These are phyloP conservation scores for Nicotiana tabacum DNA, from an alignment of 257 asterid species.

Conservation along the genomic window DNA sequence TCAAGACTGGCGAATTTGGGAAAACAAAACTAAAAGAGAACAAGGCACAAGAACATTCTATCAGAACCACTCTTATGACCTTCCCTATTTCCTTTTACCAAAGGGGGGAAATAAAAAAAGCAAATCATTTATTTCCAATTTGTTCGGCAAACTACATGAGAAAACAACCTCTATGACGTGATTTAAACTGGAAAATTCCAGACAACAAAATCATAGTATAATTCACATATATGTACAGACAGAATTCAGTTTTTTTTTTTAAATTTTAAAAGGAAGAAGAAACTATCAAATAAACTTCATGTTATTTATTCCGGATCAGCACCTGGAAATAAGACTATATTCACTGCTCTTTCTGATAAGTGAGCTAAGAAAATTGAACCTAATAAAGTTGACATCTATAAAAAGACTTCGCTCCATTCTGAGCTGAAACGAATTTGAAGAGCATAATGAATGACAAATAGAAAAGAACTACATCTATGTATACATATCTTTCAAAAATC, in stretches of 20 bases:
- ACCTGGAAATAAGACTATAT: background rate
- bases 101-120: background rate
- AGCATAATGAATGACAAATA: background rate
- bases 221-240: constrained; percentile 8
- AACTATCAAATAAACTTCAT: background rate
- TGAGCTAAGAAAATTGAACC: background rate
- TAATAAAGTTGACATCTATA: background rate
- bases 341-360: background rate
- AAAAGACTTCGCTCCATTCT: background rate
- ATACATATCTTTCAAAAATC: background rate
- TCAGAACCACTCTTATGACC: too few species aligned
- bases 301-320: background rate
- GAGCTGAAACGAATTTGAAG: background rate
- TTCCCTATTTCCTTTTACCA: too few species aligned
- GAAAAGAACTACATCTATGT: background rate
- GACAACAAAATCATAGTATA: background rate
- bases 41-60: background rate
- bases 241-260: background rate
- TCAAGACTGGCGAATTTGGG: background rate
- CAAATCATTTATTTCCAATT: background rate
- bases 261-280: background rate
- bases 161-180: background rate
- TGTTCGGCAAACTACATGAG: background rate
- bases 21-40: background rate
- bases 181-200: background rate